Evolutionary conservation across 1,139 yeast genomes (phyloP), one percentile per base, ranked within the genome.

Genomic region (Zygosaccharomyces pseudobailii): DNA sequence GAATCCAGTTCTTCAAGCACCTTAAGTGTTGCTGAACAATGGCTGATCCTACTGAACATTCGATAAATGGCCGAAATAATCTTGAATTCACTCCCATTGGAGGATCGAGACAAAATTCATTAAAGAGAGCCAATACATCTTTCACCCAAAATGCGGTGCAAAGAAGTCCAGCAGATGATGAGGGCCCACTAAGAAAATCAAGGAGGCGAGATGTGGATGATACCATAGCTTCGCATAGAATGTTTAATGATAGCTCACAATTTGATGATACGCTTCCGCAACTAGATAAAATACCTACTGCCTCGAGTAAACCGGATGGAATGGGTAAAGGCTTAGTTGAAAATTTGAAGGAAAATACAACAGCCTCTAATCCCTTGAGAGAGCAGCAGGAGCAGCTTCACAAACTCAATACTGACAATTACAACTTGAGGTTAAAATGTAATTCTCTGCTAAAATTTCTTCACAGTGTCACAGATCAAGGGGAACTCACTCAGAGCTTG

Each of bases 391-490:
- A 74, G 40, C 70, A 73, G 39, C 68, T 78, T 34, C 71, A 77
- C 40, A 69, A 70, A 43, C 67, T 83, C 40, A 74, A 78, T 52
- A 72, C 76, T 24, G 89, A 84, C 47, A 84, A 83, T 55, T 77
- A 81, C 58, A 77, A 80, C 54, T 70, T 85, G 55, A 78, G 79
- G 58, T 72, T 84, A 36, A 80, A 81, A 55, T 69, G 81, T 41
- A 74, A 78, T 20, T 75, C 84, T 4, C 66, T 81, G 51, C 72
- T 76, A 33, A 71, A 77, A 54, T 71, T 75, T 44, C 65, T 81
- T 41, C 62, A 76, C 67, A 53, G 58, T 67, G 46, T 63, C 59
- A 46, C 67, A 49, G 52, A 60, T 62, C 46, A 59, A 47, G 58
- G 65, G 45, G 47, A 51, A 55, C 55, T 56, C 51, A 63, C 20